phyloP scores from a whole-genome alignment of 73 alveolate species.

The Durusdinium trenchii region DNA sequence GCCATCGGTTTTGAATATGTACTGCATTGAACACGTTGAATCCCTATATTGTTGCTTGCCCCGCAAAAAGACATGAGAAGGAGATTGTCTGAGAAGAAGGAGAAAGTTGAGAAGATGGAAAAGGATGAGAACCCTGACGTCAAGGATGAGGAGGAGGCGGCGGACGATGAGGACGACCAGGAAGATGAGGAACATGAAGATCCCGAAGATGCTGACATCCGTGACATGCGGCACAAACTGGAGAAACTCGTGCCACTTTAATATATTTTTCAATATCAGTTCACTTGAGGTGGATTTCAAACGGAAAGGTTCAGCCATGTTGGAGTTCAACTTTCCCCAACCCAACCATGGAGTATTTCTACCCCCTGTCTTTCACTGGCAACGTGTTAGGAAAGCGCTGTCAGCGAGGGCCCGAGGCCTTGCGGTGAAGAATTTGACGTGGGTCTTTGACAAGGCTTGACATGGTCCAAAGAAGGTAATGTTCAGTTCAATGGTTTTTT shows the following conservation, averaged over 20 bases:
- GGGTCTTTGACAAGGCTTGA: constrained; percentile 28
- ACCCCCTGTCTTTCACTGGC: neutral
- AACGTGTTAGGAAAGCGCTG: neutral
- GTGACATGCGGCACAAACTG: constrained; percentile 24
- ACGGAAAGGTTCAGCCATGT: too few species aligned
- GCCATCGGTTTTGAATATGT: too few species aligned
- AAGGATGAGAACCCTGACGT: neutral
- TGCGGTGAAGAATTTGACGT: neutral
- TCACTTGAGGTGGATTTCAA: neutral
- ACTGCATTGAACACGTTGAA: too few species aligned
- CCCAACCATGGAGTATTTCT: too few species aligned
- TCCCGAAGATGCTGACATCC: constrained; percentile 12
- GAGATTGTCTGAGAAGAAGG: neutral
- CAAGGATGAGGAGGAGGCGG: neutral
- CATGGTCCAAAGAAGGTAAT: too few species aligned
- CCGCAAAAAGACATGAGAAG: neutral
- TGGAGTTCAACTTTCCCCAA: too few species aligned
- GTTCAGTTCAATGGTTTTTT: too few species aligned
- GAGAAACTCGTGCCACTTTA: neutral
- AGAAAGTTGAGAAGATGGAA: neutral
- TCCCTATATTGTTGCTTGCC: too few species aligned
- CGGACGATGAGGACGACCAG: neutral
- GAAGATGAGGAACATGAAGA: neutral
- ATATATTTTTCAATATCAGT: neutral
- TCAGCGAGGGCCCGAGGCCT: neutral